Base-by-base conservation (phyloP, 2,329 filamentous ascomycete genomes). In the Helotiales sp. region DNA sequence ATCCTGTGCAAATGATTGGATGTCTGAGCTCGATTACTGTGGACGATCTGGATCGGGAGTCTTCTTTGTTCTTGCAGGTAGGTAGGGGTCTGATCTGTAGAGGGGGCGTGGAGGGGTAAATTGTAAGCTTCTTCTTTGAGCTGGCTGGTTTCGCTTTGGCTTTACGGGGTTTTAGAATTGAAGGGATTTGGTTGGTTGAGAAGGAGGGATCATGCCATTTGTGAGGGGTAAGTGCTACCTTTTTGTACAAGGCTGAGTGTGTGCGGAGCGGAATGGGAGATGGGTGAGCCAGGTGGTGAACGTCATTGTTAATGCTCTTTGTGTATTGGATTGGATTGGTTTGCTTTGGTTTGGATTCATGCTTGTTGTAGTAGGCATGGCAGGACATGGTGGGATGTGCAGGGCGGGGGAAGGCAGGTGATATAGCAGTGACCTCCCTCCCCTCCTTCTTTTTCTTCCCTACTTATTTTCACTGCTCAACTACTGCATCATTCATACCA, bases 261-360 rank as follows among this genome's bases (percentile, higher is more conserved):
- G 24, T 15, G 37, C 57, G 50, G 22, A 24, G 30, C 22, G 24
- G 17, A 43, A 57, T 61, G 60, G 57, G 40, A 60, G 61, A 26
- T 49, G 37, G 50, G 17, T 17, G 32, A 32, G 40, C 49, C 17
- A 50, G 32, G 28, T 60, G 65, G 64, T 67, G 61, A 67, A 47
- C 54, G 34, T 67, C 65, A 67, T 67, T 66, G 63, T 60, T 63
- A 66, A 61, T 66, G 40, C 58, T 62, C 62, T 66, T 59, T 45
- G 24, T 50, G 52, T 40, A 32, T 47, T 47, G 32, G n/a, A 49
- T 24, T 20, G 40, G 20, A 45, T 28, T 28, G 47, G 20, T 30
- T 2, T 11, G 6, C 7, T 43, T 43, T 43, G 47, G 47, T 40
- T 30, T 34, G 54, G 32, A 37, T 40, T 1, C 24, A 30, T 52